Conservation (phyloP, 2,329 filamentous ascomycete genomes). For the Botrytis paeoniae region DNA sequence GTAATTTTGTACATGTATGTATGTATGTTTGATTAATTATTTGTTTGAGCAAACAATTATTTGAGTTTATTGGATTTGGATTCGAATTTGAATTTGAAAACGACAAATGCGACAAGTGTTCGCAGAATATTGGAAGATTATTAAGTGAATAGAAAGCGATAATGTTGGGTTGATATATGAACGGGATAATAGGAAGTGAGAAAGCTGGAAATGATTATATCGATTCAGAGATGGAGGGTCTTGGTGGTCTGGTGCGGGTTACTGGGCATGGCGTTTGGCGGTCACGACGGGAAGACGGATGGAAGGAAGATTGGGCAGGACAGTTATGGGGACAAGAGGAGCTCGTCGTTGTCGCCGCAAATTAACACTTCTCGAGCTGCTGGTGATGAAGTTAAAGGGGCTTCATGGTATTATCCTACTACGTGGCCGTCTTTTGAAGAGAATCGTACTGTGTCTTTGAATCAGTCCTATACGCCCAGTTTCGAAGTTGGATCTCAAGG, state of each 20-base stretch:
- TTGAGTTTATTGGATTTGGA: not conserved
- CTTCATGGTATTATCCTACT: not conserved
- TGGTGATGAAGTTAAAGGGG: not conserved
- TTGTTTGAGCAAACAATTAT: not conserved
- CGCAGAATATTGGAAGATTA: not conserved
- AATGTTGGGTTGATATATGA: conserved; percentile 2
- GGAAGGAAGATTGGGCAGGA: not conserved
- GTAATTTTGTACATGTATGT: not conserved
- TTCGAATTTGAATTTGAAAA: not conserved
- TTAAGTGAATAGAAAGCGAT: not conserved
- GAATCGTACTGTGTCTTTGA: not conserved
- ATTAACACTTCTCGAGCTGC: not conserved
- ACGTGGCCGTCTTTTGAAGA: not conserved
- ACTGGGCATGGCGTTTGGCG: not conserved
- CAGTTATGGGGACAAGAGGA: not conserved
- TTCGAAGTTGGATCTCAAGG: not conserved
- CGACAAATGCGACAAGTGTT: conserved; percentile 1
- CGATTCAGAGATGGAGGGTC: conserved; percentile 7
- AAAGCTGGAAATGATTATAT: conserved; percentile 15
- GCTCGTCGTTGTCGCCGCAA: not conserved
- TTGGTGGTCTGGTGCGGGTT: not conserved
- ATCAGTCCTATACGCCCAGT: not conserved
- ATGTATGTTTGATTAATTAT: not conserved
- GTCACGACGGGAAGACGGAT: not conserved
- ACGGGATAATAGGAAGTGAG: conserved; percentile 4